Conservation (phyloP, 1,284 basidiomycete genomes). For the Coniferiporia sulphurascens region DNA sequence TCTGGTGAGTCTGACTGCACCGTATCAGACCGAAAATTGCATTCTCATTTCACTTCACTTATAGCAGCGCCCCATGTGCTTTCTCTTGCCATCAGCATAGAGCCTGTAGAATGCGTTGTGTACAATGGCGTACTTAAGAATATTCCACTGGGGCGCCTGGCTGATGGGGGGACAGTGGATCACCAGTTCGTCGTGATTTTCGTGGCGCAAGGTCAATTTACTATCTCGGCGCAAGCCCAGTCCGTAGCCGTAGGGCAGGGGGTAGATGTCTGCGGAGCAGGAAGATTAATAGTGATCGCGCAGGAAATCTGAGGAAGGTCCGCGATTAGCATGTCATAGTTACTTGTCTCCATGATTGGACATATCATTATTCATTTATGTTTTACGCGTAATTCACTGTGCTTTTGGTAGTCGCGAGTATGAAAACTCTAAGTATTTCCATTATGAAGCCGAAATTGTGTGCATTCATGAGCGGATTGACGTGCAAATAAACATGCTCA, state of each 20-base stretch:
- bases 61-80: conserved; percentile 48
- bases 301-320: background rate
- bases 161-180: conserved; percentile 45
- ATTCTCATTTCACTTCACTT: background rate
- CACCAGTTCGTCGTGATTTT: conserved; percentile 67
- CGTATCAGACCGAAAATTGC: background rate
- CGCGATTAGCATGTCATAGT: background rate
- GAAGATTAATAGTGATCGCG: conserved; percentile 14
- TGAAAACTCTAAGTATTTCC: background rate
- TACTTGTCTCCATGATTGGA: background rate
- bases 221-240: conserved; percentile 55
- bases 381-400: background rate
- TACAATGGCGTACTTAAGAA: conserved; percentile 62
- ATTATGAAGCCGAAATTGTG: background rate
- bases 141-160: conserved; percentile 54
- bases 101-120: conserved; percentile 60
- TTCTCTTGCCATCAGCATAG: conserved; percentile 48
- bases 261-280: conserved; percentile 1
- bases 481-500: conserved; percentile 1
- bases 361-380: conserved; percentile 10
- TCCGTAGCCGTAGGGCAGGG: conserved; percentile 21
- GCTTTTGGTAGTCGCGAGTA: too few species aligned
- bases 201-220: conserved; percentile 68
- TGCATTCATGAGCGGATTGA: background rate
- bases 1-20: conserved; percentile 19